Conservation (phyloP, 2,329 filamentous ascomycete genomes). For the Rhexocercosporidium sp. region DNA sequence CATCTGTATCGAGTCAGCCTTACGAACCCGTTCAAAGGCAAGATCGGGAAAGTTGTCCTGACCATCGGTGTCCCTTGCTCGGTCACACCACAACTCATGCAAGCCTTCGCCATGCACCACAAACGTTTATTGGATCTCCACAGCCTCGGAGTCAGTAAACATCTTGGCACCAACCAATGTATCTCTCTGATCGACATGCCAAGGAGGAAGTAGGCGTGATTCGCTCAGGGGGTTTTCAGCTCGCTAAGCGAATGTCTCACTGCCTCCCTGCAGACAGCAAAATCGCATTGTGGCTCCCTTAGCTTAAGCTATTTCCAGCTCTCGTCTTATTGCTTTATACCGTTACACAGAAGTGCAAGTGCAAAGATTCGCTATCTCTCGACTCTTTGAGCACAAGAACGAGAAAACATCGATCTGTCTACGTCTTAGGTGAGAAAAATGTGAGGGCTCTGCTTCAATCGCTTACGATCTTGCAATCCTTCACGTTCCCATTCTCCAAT, state of each 20-base stretch:
- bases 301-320: constrained; percentile 1
- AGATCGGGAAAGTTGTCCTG: not conserved
- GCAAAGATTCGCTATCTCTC: not conserved
- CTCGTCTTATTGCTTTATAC: not conserved
- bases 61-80: not conserved
- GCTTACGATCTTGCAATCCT: not conserved
- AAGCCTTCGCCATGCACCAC: not conserved
- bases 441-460: not conserved
- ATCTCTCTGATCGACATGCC: not conserved
- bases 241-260: constrained; percentile 10
- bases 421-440: not conserved
- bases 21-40: not conserved
- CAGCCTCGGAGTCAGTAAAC: not conserved
- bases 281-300: not conserved
- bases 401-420: not conserved
- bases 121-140: not conserved
- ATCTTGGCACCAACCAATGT: not conserved
- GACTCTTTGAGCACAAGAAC: not conserved
- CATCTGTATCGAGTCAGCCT: not conserved
- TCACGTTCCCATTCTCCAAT: not conserved
- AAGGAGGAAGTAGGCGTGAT: not conserved
- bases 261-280: not conserved
- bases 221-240: constrained; percentile 2
- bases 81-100: not conserved
- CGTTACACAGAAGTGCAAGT: not conserved